A percentile compares a stretch with the other conserved stretches of the same genome.
These are phyloP conservation scores for Hevea brasiliensis DNA, from an alignment of 345 rosid genomes.

Conservation along the genomic window DNA sequence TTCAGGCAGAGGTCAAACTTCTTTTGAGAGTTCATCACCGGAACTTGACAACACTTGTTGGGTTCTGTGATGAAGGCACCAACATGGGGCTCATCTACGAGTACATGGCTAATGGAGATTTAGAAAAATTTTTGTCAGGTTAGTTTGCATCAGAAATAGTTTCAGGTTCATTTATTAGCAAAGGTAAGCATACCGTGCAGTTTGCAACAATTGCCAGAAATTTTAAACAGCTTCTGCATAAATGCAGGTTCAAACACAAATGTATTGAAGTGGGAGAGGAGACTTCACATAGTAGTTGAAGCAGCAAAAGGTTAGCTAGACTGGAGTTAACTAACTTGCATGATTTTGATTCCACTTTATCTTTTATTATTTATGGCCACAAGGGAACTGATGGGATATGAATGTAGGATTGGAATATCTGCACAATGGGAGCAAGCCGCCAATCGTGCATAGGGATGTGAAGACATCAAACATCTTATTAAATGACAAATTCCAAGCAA, in stretches of 20 bases:
- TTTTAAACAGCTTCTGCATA: no score
- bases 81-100: conserved; percentile 16
- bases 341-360: not conserved
- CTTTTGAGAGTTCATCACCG: conserved; percentile 17
- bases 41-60: conserved; percentile 13
- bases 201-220: no score
- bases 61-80: conserved; percentile 11
- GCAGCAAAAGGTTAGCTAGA: conserved; percentile 22
- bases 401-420: conserved; percentile 17
- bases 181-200: no score
- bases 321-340: not conserved
- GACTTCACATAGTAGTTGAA: conserved; percentile 20
- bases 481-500: no score
- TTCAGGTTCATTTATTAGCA: no score
- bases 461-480: conserved; percentile 20
- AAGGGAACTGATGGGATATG: not conserved
- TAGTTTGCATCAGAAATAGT: no score
- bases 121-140: not conserved
- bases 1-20: conserved; percentile 52
- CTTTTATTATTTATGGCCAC: no score
- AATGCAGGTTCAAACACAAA: conserved; percentile 4
- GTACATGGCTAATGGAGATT: conserved; percentile 23
- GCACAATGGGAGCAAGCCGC: conserved; percentile 18
- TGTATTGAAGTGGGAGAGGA: conserved; percentile 14
- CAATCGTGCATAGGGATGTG: conserved; percentile 19